Conservation (phyloP, 164 flowering plant species). For the Nymphaea thermarum region DNA sequence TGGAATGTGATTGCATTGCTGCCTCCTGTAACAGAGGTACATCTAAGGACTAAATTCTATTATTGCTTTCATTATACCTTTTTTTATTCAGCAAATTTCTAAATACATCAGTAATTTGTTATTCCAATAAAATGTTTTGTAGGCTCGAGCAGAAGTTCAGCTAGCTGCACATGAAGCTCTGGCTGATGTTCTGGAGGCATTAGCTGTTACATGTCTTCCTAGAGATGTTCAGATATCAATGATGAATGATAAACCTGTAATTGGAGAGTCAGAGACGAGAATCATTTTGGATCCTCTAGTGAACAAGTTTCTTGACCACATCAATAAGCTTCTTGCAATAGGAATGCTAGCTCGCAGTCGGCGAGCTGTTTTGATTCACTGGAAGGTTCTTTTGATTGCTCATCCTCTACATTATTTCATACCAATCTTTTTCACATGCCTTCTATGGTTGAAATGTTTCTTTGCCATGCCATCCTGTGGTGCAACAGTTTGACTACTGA, state of each 20-base stretch:
- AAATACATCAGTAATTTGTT: neutral
- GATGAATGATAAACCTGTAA: constrained; percentile 10
- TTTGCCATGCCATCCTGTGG: too few relatives aligned
- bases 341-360: constrained; percentile 55
- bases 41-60: neutral
- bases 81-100: neutral
- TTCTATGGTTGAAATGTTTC: too few relatives aligned
- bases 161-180: constrained; percentile 79
- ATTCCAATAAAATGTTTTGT: constrained; percentile 10
- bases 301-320: constrained; percentile 40
- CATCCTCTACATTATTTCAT: too few relatives aligned
- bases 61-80: neutral
- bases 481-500: too few relatives aligned
- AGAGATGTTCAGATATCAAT: constrained; percentile 18
- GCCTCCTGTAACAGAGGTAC: constrained; percentile 55
- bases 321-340: constrained; percentile 45
- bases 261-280: constrained; percentile 13
- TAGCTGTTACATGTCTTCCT: constrained; percentile 29
- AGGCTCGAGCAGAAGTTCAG: constrained; percentile 64
- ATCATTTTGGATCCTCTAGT: constrained; percentile 41
- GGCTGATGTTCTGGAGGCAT: constrained; percentile 41
- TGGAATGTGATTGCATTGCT: constrained; percentile 41
- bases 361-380: constrained; percentile 64
- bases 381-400: constrained; percentile 44
- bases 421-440: too few relatives aligned